These are phyloP conservation scores for Phylloporus scabripes DNA, from an alignment of 768 basidiomycete genomes.

Conservation along the genomic window DNA sequence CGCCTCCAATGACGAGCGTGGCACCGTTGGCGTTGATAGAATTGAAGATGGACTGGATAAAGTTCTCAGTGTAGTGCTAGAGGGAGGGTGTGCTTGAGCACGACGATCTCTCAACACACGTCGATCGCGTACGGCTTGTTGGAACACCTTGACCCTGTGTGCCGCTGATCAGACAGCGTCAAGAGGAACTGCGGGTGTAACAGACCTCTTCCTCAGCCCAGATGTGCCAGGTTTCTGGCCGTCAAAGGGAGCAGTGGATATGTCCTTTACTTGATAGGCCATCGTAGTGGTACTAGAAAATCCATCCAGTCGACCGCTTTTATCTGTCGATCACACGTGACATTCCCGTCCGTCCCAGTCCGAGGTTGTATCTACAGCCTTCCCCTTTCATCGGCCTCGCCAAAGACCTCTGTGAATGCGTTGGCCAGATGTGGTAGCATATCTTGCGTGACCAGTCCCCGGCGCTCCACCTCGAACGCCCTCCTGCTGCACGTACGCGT, in stretches of 20 bases:
- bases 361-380: conserved; percentile 29
- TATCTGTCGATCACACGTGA: conserved; percentile 24
- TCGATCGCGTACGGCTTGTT: conserved; percentile 69
- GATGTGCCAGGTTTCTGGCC: conserved; percentile 98
- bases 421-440: conserved; percentile 61
- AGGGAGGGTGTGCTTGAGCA: conserved; percentile 16
- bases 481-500: conserved; percentile 77
- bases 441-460: conserved; percentile 80
- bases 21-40: conserved; percentile 76
- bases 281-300: conserved; percentile 23
- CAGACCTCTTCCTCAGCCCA: conserved; percentile 88
- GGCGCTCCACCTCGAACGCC: conserved; percentile 71
- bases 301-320: conserved; percentile 8
- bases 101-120: conserved; percentile 2
- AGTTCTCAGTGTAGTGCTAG: conserved; percentile 99
- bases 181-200: conserved; percentile 10
- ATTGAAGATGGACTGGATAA: conserved; percentile 89
- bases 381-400: conserved; percentile 34
- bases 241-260: conserved; percentile 81
- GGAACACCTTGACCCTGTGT: conserved; percentile 91
- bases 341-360: neutral
- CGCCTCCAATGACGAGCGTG: conserved; percentile 93
- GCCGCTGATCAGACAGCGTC: conserved; percentile 16
- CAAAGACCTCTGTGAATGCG: conserved; percentile 72
- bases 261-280: conserved; percentile 52